Percentiles rank a stretch among this genome's conserved stretches.
Evolutionary conservation across 768 basidiomycete species (phyloP).

Genomic region (Pleurotus eryngii): DNA sequence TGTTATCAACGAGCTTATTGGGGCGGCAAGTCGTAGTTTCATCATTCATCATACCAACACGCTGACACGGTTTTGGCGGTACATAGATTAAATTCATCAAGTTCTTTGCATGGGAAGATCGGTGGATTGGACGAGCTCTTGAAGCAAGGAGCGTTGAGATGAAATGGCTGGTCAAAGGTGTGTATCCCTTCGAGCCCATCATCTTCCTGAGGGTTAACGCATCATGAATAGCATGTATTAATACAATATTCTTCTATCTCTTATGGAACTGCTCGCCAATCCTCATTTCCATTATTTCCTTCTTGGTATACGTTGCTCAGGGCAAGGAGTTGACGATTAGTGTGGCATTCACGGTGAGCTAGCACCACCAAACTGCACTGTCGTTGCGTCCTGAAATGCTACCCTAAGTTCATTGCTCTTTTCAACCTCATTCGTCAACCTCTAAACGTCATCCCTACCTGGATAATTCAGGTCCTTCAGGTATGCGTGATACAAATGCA

Average conservation of each 20-base stretch:
- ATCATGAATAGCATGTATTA: constrained; percentile 52
- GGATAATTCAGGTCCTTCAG: constrained; percentile 76
- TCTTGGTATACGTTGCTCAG: constrained; percentile 67
- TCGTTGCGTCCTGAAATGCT: neutral
- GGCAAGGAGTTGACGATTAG: constrained; percentile 75
- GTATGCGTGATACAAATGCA: constrained; percentile 18
- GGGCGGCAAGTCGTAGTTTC: constrained; percentile 38
- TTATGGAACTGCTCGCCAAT: constrained; percentile 80
- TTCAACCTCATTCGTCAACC: constrained; percentile 80
- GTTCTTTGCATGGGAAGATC: constrained; percentile 80
- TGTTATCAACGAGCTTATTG: constrained; percentile 74
- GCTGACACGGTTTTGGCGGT: neutral
- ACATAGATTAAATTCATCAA: constrained; percentile 70
- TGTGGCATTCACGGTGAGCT: constrained; percentile 76
- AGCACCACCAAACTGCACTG: neutral
- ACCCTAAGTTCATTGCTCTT: constrained; percentile 62
- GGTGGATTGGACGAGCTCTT: constrained; percentile 66
- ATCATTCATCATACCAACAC: neutral
- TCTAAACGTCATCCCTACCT: constrained; percentile 76
- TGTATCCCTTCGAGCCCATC: neutral
- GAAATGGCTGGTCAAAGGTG: constrained; percentile 74
- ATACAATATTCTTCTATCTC: constrained; percentile 65
- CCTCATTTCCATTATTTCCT: constrained; percentile 75
- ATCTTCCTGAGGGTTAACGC: neutral
- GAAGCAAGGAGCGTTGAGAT: constrained; percentile 70